A percentile compares a stretch with the other conserved stretches of the same genome.
These are phyloP conservation scores for Tylopilus sp. DNA, from an alignment of 1,284 basidiomycete genomes.

Conservation along the genomic window DNA sequence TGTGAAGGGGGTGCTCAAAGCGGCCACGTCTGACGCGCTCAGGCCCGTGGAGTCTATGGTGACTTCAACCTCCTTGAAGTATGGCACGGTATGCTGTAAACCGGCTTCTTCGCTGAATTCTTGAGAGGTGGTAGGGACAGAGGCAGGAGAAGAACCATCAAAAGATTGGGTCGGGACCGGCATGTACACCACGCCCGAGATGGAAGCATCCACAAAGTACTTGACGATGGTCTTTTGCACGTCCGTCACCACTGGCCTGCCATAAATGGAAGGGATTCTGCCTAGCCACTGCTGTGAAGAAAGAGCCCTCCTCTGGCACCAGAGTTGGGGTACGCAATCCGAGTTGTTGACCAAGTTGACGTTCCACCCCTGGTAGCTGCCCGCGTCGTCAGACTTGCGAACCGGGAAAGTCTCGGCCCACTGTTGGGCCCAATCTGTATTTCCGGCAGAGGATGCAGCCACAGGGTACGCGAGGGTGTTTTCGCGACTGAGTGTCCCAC, in stretches of 20 bases:
- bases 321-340: constrained; percentile 20
- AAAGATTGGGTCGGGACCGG: constrained; percentile 20
- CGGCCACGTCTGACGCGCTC: not conserved
- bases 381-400: not conserved
- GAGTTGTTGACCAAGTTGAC: constrained; percentile 22
- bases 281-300: constrained; percentile 7
- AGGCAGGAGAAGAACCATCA: not conserved
- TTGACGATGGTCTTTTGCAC: not conserved
- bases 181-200: constrained; percentile 11
- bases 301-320: not conserved
- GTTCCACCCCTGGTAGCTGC: constrained; percentile 24
- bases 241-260: constrained; percentile 6
- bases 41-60: not conserved
- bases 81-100: constrained; percentile 9
- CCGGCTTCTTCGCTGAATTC: not conserved
- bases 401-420: constrained; percentile 7
- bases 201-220: not conserved
- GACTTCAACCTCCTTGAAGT: constrained; percentile 1
- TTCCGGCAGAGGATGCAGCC: constrained; percentile 17
- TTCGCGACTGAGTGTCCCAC: not conserved
- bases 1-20: not conserved
- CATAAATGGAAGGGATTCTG: not conserved
- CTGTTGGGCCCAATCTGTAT: constrained; percentile 1
- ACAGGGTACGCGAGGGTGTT: constrained; percentile 12
- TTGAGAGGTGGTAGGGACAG: not conserved